Conservation (phyloP, 1,284 basidiomycete species). For the Naganishia liquefaciens region DNA sequence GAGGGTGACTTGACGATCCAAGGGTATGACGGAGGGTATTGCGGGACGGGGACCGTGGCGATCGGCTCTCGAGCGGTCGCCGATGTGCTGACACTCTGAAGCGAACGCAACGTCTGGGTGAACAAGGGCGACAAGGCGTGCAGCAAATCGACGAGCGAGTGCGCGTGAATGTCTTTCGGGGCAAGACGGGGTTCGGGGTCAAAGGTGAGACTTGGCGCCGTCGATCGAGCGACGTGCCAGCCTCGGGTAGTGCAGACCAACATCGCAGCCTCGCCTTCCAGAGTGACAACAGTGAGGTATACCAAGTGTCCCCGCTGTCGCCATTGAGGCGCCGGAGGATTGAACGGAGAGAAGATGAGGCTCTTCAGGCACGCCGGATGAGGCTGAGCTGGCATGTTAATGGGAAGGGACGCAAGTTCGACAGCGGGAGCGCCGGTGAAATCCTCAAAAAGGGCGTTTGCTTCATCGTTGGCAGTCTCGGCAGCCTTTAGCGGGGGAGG, state of each 20-base stretch:
- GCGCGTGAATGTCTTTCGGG: slow-evolving; percentile 44
- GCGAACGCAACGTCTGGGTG: slow-evolving; percentile 50
- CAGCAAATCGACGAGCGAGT: slow-evolving; percentile 59
- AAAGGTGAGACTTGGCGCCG: slow-evolving; percentile 51
- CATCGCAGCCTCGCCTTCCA: slow-evolving; percentile 60
- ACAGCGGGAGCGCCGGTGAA: slow-evolving; percentile 46
- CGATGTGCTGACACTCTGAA: slow-evolving; percentile 43
- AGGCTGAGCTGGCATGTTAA: slow-evolving; percentile 48
- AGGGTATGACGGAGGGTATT: slow-evolving; percentile 59
- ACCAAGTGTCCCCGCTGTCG: slow-evolving; percentile 60
- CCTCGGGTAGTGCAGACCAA: slow-evolving; percentile 59
- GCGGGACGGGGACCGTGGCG: slow-evolving; percentile 57
- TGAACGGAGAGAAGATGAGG: slow-evolving; percentile 61
- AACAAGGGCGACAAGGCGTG: slow-evolving; percentile 55
- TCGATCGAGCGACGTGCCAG: slow-evolving; percentile 59
- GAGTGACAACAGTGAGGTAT: slow-evolving; percentile 59
- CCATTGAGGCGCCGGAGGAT: slow-evolving; percentile 60
- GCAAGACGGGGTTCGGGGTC: slow-evolving; percentile 53
- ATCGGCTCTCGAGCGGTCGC: slow-evolving; percentile 50
- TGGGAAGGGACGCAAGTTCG: slow-evolving; percentile 47
- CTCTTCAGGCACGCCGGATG: slow-evolving; percentile 53
- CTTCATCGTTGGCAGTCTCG: slow-evolving; percentile 38
- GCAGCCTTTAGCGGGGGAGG: slow-evolving; percentile 41
- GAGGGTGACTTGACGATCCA: slow-evolving; percentile 55
- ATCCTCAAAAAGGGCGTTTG: slow-evolving; percentile 52